Conservation (phyloP, 2,329 filamentous ascomycete genomes). For the Cryphonectria parasitica region DNA sequence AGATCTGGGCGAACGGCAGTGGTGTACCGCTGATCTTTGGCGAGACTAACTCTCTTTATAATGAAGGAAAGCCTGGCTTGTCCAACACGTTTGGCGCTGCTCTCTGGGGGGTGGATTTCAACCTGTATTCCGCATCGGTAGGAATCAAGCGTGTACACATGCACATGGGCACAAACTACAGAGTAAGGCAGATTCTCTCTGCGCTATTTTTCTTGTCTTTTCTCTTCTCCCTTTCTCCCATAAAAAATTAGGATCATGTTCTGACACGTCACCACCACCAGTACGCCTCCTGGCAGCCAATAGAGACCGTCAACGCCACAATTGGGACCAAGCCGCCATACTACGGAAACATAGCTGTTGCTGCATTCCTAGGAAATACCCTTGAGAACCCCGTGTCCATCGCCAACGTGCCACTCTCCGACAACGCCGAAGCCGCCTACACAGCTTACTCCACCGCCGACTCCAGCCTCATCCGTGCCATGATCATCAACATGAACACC, state of each 20-base stretch:
- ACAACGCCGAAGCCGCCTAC: slow-evolving; percentile 55
- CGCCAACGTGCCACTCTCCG: slow-evolving; percentile 48
- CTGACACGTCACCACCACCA: slow-evolving; percentile 28
- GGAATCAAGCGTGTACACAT: slow-evolving; percentile 63
- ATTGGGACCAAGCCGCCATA: slow-evolving; percentile 66
- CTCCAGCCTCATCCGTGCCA: slow-evolving; percentile 47
- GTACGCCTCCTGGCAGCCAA: slow-evolving; percentile 64
- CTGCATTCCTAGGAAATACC: slow-evolving; percentile 56
- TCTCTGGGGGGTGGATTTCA: slow-evolving; percentile 67
- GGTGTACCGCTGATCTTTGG: slow-evolving; percentile 59
- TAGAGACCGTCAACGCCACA: slow-evolving; percentile 52
- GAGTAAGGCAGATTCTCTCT: slow-evolving; percentile 38
- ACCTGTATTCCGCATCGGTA: slow-evolving; percentile 58
- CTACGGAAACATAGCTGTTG: slow-evolving; percentile 64
- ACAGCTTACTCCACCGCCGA: slow-evolving; percentile 52
- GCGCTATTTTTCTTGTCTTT: neutral
- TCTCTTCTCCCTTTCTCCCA: neutral
- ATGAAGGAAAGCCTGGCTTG: slow-evolving; percentile 63
- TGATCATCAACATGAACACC: slow-evolving; percentile 60
- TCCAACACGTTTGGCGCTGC: slow-evolving; percentile 69
- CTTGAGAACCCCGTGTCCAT: slow-evolving; percentile 45
- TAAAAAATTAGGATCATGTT: neutral
- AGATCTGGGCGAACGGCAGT: slow-evolving; percentile 42
- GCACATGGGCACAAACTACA: slow-evolving; percentile 67
- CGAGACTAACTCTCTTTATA: slow-evolving; percentile 66